Evolutionary conservation across 2,329 filamentous ascomycete genomes (phyloP), one percentile per base, ranked within the genome.

Genomic region (Fusarium decemcellulare): DNA sequence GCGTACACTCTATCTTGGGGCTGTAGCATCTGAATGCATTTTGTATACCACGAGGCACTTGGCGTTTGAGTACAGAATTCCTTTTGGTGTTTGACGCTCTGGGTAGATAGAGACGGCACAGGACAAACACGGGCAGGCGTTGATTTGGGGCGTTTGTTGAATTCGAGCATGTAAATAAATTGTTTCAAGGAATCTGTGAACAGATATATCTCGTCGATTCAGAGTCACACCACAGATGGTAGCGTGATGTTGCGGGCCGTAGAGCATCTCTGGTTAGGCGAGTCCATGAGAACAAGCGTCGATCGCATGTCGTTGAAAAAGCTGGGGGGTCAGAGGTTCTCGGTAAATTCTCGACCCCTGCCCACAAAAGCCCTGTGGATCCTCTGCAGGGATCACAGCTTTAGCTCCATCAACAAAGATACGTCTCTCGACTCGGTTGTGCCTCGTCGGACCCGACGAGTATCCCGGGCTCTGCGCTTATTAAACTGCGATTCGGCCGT

Each of bases 401-500:
- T 63, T 58, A 39, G 5, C 12, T 8, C 2, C 16, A 18, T 16
- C 16, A 23, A 44, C 42, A 44, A 8, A 4, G 18, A 10, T n/a
- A 15, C 15, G 15, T 18, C 8, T 43, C 40, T n/a, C 23, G 18
- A 8, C 11, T 8, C 8, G 7, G 3, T 32, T 34, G 16, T 27
- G 23, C 15, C 39, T 46, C 23, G 34, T 63, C 27, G 52, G 52
- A 55, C 52, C 40, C 40, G 52, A 55, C 7, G 40, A 55, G 30
- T 16, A 52, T 16, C 37, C 46, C 46, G 48, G 16, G 36, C 8
- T 9, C 44, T 18, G 12, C 55, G 43, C 55, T 58, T 43, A 90
- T 84, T 46, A 91, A 79, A n/a, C 18, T 23, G 34, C 36, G 46
- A 36, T n/a, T 18, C 32, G 32, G 32, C 32, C 32, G 30, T 23